Evolutionary conservation across 75 land plant genomes (phyloP), one percentile per base, ranked within the genome.

Genomic region (Selaginella tamariscina): DNA sequence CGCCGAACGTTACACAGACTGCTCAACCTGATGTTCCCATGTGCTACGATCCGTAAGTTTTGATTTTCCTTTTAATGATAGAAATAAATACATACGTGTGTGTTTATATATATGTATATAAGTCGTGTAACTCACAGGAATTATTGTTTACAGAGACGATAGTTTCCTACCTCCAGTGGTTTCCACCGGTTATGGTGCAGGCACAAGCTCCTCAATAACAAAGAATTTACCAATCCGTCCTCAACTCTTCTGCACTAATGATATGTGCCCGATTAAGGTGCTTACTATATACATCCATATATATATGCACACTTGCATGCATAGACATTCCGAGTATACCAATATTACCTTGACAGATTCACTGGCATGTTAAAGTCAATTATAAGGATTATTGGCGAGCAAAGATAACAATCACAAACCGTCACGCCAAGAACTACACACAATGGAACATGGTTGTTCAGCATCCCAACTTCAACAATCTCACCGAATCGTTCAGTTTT

Each of bases 261-360:
- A 79, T 29, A 79, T 74, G 73, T 74, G 81, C 31, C 81, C 81
- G 0, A 67, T 79, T 8, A 33, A 71, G n/a, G n/a, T n/a, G n/a
- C n/a, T n/a, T n/a, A n/a, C n/a, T n/a, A n/a, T n/a, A n/a, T n/a
- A n/a, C n/a, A n/a, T n/a, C n/a, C n/a, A n/a, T n/a, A n/a, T n/a
- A n/a, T n/a, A n/a, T n/a, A n/a, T n/a, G n/a, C n/a, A n/a, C n/a
- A n/a, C n/a, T n/a, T n/a, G n/a, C n/a, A n/a, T n/a, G n/a, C n/a
- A n/a, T n/a, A n/a, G n/a, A n/a, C n/a, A n/a, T n/a, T n/a, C n/a
- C n/a, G n/a, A n/a, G n/a, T n/a, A n/a, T n/a, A n/a, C n/a, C n/a
- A n/a, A n/a, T n/a, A n/a, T n/a, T n/a, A n/a, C n/a, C n/a, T n/a
- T n/a, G n/a, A n/a, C n/a, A n/a, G 32, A 69, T 79, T 22, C 81